Base-by-base conservation (phyloP, 2,329 filamentous ascomycete species). In the Botrytis porri region DNA sequence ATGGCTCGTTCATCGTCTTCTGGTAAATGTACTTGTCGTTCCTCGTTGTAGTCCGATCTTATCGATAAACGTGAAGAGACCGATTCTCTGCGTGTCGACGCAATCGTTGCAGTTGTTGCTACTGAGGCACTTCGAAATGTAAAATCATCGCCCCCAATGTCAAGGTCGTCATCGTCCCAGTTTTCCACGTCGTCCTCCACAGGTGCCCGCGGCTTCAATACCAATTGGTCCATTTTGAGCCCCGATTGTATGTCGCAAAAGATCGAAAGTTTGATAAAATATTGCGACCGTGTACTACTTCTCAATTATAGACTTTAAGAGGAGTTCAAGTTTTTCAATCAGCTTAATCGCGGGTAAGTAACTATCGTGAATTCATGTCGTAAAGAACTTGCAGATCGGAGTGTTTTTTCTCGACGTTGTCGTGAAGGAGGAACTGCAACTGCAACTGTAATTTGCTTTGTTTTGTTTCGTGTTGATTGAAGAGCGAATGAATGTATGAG, bases 1-100 rank as follows among this genome's bases (percentile, higher is more conserved):
- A 92, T 97, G 1, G 93, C 93, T 75, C 89, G 88, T 79, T 97
- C 93, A 81, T 98, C 95, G 80, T 96, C 92, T 66, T 91, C 93
- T 3, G 93, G 90, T 43, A 98, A 84, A 77, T 95, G 88, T 35
- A 98, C 88, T 78, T 98, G 94, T 85, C 91, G 94, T 82, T 97
- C 94, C 79, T 97, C 94, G 60, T 67, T 71, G 22, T 72, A 71
- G 37, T 74, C 72, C n/a, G 71, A 74, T 61, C 67, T 61, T 29
- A 54, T 69, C 9, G 73, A 75, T 39, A 73, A 59, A 35, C 73
- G 66, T 51, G 67, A 75, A 1, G 95, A 97, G 72, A 92, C 89
- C 29, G 92, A 94, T 78, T 94, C 92, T 76, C 93, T 89, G 75
- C 89, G 88, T 75, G 89, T 87, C 74, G 83, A 83, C 43, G 83